Conservation (phyloP, 306 rosid genomes). For the Chamaecrista fasciculata region DNA sequence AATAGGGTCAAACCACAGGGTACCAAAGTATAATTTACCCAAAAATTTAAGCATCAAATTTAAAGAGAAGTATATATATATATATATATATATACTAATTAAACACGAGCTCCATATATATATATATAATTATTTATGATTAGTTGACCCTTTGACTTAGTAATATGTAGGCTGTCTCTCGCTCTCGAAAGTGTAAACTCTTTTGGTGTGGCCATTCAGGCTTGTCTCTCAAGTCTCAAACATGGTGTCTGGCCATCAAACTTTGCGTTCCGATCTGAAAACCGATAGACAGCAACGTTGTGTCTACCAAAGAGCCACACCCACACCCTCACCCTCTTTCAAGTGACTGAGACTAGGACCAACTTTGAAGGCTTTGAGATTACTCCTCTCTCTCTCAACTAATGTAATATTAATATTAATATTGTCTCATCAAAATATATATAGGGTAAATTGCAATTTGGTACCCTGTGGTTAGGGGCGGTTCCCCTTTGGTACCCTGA, state of each 20-base stretch:
- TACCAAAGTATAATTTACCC: no score
- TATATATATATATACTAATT: background rate
- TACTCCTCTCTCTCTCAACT: conserved; percentile 51
- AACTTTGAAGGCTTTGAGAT: conserved; percentile 60
- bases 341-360: conserved; percentile 53
- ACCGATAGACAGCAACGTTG: conserved; percentile 38
- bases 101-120: no score
- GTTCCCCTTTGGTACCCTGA: no score
- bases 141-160: conserved; percentile 20
- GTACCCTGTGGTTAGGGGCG: no score
- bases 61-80: background rate
- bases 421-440: background rate
- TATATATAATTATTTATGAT: background rate
- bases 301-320: conserved; percentile 35
- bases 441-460: no score
- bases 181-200: no score
- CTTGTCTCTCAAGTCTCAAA: background rate
- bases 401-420: no score
- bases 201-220: background rate
- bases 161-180: background rate
- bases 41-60: no score
- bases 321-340: conserved; percentile 32
- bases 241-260: conserved; percentile 14
- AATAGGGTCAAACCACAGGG: no score
- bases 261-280: conserved; percentile 26